Base-by-base conservation (phyloP, 192 early-diverging fungal genomes). In the Umbelopsis isabellina region DNA sequence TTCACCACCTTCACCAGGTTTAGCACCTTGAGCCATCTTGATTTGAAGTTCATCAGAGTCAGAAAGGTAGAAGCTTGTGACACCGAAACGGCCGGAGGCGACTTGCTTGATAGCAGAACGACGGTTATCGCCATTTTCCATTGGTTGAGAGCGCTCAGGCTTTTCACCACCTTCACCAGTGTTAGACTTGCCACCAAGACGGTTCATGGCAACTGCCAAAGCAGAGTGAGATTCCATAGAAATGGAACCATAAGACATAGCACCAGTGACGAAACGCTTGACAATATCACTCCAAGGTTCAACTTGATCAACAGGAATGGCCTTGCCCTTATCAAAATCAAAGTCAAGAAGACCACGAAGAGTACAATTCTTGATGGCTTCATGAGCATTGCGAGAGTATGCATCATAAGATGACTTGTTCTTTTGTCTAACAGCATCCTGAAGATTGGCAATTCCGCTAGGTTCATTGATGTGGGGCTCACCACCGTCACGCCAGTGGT, bases 21-120 rank as follows among this genome's bases (percentile, higher is more conserved):
- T 99, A 51, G 97, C 97, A 67, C 97, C 97, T 80, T 99, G 97
- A 7, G 97, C 97, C 91, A 99, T 94, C 87, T 99, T 99, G 88
- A 99, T 99, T 77, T 99, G 97, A 22, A 99, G 87, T 83, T 99
- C 96, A 70, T 99, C 94, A 3, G 96, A 88, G 76, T 99, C 95
- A 2, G 94, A 87, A 44, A 98, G 87, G 75, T 99, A 99, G 77
- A 88, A 94, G 68, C 89, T 91, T 53, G 97, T 99, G 2, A 99
- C 96, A 79, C 97, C 97, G 78, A 99, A 99, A 65, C 97, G 93
- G 37, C 96, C 97, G 23, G 94, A 97, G 11, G 97, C 97, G 49
- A 99, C 94, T 80, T 99, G 97, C 85, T 99, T 99, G 87, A 99
- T 99, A 8, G 97, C 91, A 9, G 94, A 96, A 25, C 97, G 91